Percentiles rank a stretch among this genome's conserved stretches.
Evolutionary conservation across 371 early-diverging fungal species (phyloP).

Genomic region (Circinella minor): DNA sequence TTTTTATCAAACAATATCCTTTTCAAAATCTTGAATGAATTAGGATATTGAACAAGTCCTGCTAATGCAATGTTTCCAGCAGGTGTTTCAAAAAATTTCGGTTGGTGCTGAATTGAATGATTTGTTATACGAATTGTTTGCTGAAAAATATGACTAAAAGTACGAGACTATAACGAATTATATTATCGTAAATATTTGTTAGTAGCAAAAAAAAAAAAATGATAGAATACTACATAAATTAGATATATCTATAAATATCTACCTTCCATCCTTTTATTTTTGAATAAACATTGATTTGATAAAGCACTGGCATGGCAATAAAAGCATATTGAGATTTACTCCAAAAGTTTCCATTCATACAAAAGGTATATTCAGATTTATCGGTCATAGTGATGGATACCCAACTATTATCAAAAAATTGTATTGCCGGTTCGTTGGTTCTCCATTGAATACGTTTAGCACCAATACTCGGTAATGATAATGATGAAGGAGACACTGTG

Average conservation of each 20-base stretch:
- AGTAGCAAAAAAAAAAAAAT: too few relatives aligned
- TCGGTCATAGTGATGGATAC: background rate
- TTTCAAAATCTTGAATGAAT: background rate
- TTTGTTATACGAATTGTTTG: background rate
- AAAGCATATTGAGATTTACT: background rate
- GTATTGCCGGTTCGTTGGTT: background rate
- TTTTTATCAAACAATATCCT: background rate
- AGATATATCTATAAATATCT: background rate
- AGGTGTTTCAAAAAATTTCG: constrained; percentile 11
- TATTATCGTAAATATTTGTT: too few relatives aligned
- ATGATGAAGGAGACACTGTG: background rate
- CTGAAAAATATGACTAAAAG: constrained; percentile 1
- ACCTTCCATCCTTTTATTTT: constrained; percentile 1
- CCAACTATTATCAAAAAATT: background rate
- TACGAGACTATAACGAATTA: background rate
- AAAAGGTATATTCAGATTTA: background rate
- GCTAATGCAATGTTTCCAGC: constrained; percentile 11
- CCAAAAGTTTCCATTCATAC: background rate
- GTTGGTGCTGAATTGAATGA: background rate
- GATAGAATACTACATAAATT: background rate
- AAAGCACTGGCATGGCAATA: background rate
- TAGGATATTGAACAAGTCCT: constrained; percentile 5
- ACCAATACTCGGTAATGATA: background rate
- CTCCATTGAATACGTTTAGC: constrained; percentile 1
- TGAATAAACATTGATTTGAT: background rate